These are phyloP conservation scores for Suillus weaverae DNA, from an alignment of 768 basidiomycete genomes.

Conservation along the genomic window DNA sequence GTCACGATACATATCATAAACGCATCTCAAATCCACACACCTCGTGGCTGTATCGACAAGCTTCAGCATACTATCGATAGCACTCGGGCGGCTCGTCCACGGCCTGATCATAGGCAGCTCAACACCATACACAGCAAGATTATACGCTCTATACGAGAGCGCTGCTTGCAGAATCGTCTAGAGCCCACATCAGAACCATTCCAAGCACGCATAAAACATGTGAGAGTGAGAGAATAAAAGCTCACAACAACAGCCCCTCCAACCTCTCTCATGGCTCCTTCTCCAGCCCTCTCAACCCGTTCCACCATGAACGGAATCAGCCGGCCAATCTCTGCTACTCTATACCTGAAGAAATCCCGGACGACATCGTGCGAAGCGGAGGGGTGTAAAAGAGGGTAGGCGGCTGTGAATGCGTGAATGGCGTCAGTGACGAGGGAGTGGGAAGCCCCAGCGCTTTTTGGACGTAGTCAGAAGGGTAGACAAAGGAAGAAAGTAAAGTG, in stretches of 20 bases:
- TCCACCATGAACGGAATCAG: conserved; percentile 62
- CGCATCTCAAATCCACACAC: not conserved
- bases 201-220: conserved; percentile 1
- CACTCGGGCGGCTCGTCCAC: conserved; percentile 75
- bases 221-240: conserved; percentile 11
- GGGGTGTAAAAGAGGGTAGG: conserved; percentile 14
- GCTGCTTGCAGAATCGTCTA: conserved; percentile 76
- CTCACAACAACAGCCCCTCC: conserved; percentile 59
- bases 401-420: conserved; percentile 67
- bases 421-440: conserved; percentile 70
- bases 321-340: conserved; percentile 63
- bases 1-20: not conserved
- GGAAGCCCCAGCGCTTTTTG: conserved; percentile 49
- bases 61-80: conserved; percentile 67
- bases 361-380: conserved; percentile 62
- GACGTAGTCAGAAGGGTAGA: conserved; percentile 5
- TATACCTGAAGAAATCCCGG: conserved; percentile 80
- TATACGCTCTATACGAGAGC: conserved; percentile 71
- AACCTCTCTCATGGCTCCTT: conserved; percentile 37
- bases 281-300: conserved; percentile 22
- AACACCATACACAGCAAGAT: conserved; percentile 76
- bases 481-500: not conserved
- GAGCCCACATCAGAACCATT: not conserved
- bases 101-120: conserved; percentile 66
- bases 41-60: conserved; percentile 69